Evolutionary conservation across 2,329 filamentous ascomycete genomes (phyloP).

Genomic region (Fusarium denticulatum): DNA sequence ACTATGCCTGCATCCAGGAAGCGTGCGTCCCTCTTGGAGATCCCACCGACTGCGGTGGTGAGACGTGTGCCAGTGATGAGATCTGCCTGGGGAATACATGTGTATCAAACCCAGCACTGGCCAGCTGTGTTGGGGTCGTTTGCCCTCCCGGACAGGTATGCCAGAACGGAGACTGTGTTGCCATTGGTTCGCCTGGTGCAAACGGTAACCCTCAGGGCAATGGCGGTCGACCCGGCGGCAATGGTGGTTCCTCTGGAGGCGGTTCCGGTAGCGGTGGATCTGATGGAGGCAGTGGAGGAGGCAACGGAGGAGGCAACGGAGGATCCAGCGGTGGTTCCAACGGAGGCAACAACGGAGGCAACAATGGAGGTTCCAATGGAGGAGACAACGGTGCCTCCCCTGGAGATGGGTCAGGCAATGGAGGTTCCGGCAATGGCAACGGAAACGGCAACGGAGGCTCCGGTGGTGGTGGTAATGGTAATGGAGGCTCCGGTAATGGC

Average conservation of each 20-base stretch:
- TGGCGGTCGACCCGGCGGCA: neutral
- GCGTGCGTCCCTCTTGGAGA: constrained; percentile 18
- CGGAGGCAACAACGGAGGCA: neutral
- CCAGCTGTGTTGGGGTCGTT: neutral
- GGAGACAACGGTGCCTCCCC: neutral
- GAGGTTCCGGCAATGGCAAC: neutral
- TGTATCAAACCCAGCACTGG: neutral
- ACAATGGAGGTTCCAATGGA: neutral
- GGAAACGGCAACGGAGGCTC: neutral
- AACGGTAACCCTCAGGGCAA: neutral
- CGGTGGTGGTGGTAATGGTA: neutral
- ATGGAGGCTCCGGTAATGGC: neutral
- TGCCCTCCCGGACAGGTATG: constrained; percentile 6
- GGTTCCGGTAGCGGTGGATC: neutral
- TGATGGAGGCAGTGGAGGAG: neutral
- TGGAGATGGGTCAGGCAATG: neutral
- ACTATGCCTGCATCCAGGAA: constrained; percentile 19
- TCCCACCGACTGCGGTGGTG: constrained; percentile 9
- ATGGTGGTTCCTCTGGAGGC: neutral
- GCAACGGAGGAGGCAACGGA: neutral
- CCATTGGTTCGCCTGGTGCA: neutral
- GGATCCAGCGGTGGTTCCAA: too few relatives aligned
- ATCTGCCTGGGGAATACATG: constrained; percentile 24
- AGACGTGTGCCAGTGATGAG: constrained; percentile 7
- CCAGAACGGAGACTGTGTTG: constrained; percentile 5